A percentile compares a stretch with the other conserved stretches of the same genome.
phyloP scores from a whole-genome alignment of 768 basidiomycete species.

The Hypholoma sublateritium region DNA sequence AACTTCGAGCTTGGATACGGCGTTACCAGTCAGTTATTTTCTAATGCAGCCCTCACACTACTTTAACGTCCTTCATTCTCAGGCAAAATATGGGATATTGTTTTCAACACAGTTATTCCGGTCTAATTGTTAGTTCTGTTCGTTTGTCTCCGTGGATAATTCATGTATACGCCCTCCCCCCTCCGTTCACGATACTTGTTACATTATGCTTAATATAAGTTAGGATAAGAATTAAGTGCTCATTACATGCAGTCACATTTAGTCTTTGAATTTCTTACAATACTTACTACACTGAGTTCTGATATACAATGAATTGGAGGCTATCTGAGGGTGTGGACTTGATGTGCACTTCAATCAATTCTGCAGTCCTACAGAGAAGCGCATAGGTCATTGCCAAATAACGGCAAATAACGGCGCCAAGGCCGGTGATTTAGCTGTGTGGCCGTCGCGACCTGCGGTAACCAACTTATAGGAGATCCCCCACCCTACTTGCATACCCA shows the following conservation, averaged over 20 bases:
- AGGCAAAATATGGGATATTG: constrained; percentile 94
- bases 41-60: background rate
- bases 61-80: background rate
- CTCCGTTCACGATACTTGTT: background rate
- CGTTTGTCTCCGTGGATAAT: background rate
- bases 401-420: background rate
- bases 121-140: constrained; percentile 39
- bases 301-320: too few relatives aligned
- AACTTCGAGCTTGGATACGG: constrained; percentile 98
- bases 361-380: too few relatives aligned
- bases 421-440: background rate
- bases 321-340: too few relatives aligned
- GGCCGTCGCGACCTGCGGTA: background rate
- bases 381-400: background rate
- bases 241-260: background rate
- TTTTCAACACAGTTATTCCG: constrained; percentile 81
- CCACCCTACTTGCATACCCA: background rate
- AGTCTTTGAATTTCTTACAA: background rate
- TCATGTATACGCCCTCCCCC: background rate
- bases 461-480: background rate
- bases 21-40: constrained; percentile 71
- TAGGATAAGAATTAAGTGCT: background rate
- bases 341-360: too few relatives aligned
- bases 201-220: constrained; percentile 6
- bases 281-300: background rate